Evolutionary conservation across 805 yeast species (phyloP).

Genomic region (Saccharomyces paradoxus): DNA sequence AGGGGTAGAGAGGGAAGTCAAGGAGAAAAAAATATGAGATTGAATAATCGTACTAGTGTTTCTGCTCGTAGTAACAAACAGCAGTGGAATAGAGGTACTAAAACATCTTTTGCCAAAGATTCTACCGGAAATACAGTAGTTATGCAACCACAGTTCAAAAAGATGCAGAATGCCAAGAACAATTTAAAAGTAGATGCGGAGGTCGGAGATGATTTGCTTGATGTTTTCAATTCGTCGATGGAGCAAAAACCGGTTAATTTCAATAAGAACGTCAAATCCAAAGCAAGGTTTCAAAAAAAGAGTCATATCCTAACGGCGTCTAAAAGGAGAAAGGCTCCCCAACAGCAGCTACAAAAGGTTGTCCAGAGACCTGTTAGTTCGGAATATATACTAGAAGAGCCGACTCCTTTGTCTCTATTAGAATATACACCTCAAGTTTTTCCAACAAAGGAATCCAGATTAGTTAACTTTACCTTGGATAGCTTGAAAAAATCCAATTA

Average conservation of each 20-base stretch:
- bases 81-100: neutral
- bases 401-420: constrained; percentile 20
- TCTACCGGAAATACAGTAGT: neutral
- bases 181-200: neutral
- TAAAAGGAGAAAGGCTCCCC: neutral
- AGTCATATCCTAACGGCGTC: neutral
- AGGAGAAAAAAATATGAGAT: neutral
- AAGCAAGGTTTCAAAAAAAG: neutral
- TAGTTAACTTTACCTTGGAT: constrained; percentile 15
- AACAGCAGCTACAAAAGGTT: neutral
- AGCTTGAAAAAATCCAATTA: constrained; percentile 17
- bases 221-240: neutral
- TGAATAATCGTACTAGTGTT: neutral
- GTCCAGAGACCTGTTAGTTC: constrained; percentile 1
- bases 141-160: neutral
- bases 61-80: neutral
- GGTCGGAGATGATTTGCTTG: neutral
- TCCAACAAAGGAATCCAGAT: constrained; percentile 12
- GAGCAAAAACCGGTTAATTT: neutral
- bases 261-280: neutral
- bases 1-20: constrained; percentile 1
- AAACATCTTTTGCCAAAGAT: neutral
- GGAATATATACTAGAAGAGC: constrained; percentile 18
- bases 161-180: neutral
- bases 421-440: constrained; percentile 19